Conservation (phyloP, 2,329 filamentous ascomycete species). For the Gyromitra esculenta region DNA sequence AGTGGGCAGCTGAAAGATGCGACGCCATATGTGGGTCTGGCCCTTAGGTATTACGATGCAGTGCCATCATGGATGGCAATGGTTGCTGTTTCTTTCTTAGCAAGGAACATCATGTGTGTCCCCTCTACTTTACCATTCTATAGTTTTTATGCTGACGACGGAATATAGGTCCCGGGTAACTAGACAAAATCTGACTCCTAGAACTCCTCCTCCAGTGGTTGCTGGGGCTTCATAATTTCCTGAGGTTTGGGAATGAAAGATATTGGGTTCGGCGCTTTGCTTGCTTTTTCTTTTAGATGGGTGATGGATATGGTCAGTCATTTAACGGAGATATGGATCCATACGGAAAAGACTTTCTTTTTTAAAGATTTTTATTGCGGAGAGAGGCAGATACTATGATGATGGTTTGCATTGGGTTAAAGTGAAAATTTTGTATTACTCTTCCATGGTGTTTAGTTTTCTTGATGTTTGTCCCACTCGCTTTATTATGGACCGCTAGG, state of each 20-base stretch:
- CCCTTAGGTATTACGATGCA: conserved; percentile 42
- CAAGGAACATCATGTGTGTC: conserved; percentile 78
- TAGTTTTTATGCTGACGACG: conserved; percentile 19
- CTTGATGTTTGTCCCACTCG: conserved; percentile 26
- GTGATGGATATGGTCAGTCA: conserved; percentile 34
- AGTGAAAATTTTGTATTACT: conserved; percentile 31
- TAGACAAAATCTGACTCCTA: conserved; percentile 2
- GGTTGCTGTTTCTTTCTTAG: conserved; percentile 77
- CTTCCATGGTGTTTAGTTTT: conserved; percentile 19
- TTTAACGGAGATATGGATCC: conserved; percentile 27
- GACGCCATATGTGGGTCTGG: conserved; percentile 38
- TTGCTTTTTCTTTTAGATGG: conserved; percentile 46
- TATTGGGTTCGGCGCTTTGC: conserved; percentile 47
- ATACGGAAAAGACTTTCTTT: conserved; percentile 33
- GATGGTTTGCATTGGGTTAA: conserved; percentile 19
- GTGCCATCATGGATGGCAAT: conserved; percentile 73
- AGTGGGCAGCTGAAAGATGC: conserved; percentile 48
- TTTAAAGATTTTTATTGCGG: conserved; percentile 27
- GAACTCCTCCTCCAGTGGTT: conserved; percentile 18
- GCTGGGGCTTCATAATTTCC: conserved; percentile 15
- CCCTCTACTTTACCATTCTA: not conserved
- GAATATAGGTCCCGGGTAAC: conserved; percentile 40
- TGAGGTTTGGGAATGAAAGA: conserved; percentile 21
- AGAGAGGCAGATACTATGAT: not conserved
- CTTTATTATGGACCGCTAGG: conserved; percentile 47